phyloP scores from a whole-genome alignment of 140 eudicot genomes.

The Erigeron philadelphicus region DNA sequence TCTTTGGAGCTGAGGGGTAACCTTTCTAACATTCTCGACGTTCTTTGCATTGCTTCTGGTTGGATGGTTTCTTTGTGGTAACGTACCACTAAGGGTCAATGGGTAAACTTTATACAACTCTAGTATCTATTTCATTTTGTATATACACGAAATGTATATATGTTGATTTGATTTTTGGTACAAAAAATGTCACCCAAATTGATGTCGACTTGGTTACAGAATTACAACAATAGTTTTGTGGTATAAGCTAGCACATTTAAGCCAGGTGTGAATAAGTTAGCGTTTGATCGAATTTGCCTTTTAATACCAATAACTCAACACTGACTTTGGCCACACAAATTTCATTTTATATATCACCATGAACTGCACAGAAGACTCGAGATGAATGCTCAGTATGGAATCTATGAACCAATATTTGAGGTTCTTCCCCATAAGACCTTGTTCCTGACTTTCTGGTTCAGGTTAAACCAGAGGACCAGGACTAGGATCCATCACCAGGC shows the following conservation, averaged over 20 bases:
- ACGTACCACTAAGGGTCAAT: too few species aligned
- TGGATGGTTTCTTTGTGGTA: constrained; percentile 82
- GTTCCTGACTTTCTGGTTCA: neutral
- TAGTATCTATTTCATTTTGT: constrained; percentile 14
- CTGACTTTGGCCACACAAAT: constrained; percentile 17
- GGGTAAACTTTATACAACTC: constrained; percentile 50
- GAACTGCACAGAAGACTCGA: constrained; percentile 20
- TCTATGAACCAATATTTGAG: neutral
- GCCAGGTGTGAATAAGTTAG: neutral
- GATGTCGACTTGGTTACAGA: neutral
- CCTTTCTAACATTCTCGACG: constrained; percentile 55
- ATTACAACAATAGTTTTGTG: neutral
- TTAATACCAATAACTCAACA: neutral
- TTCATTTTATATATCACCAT: constrained; percentile 24
- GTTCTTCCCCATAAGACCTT: neutral
- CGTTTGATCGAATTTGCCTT: neutral
- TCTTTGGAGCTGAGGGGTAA: constrained; percentile 64
- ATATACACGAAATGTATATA: neutral
- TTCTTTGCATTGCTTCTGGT: constrained; percentile 46
- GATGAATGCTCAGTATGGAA: constrained; percentile 24
- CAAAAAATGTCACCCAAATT: neutral
- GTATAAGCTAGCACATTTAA: neutral
- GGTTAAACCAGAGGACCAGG: neutral
- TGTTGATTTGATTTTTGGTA: constrained; percentile 1
- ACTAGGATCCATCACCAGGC: constrained; percentile 10